Evolutionary conservation across 306 rosid genomes (phyloP).

Genomic region (Inga laurina): DNA sequence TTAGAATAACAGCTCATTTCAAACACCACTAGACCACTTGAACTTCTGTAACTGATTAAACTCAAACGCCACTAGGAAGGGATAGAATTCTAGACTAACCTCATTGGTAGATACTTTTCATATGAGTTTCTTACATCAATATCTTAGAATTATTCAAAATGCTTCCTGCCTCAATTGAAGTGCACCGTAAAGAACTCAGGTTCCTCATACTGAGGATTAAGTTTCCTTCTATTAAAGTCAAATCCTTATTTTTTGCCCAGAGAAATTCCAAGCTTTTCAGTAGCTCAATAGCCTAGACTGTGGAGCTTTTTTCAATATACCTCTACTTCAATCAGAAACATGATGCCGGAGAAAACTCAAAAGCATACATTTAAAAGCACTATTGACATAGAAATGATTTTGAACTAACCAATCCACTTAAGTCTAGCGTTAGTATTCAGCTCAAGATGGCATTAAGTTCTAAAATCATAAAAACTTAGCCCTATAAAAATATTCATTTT

Average conservation of each 20-base stretch:
- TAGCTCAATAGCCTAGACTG: neutral
- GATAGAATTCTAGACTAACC: neutral
- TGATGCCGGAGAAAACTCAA: neutral
- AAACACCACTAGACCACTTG: neutral
- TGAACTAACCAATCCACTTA: conserved; percentile 26
- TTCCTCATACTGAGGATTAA: neutral
- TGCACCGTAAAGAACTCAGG: conserved; percentile 14
- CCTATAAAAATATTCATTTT: neutral
- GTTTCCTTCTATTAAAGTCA: neutral
- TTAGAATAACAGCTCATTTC: conserved; percentile 2
- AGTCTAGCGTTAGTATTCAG: conserved; percentile 14
- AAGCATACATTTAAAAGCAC: neutral
- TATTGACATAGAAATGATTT: neutral
- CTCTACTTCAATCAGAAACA: conserved; percentile 9
- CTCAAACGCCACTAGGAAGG: neutral
- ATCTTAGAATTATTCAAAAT: neutral
- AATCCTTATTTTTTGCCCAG: neutral
- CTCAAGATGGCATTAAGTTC: conserved; percentile 7
- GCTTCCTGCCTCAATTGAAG: conserved; percentile 12
- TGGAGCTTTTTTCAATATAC: neutral
- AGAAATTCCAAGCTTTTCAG: neutral
- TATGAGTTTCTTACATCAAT: neutral
- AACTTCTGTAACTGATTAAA: conserved; percentile 10
- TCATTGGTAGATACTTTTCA: neutral
- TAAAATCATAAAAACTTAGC: conserved; percentile 1